Evolutionary conservation across 2,329 filamentous ascomycete genomes (phyloP).

Genomic region (Paramyrothecium roridum): DNA sequence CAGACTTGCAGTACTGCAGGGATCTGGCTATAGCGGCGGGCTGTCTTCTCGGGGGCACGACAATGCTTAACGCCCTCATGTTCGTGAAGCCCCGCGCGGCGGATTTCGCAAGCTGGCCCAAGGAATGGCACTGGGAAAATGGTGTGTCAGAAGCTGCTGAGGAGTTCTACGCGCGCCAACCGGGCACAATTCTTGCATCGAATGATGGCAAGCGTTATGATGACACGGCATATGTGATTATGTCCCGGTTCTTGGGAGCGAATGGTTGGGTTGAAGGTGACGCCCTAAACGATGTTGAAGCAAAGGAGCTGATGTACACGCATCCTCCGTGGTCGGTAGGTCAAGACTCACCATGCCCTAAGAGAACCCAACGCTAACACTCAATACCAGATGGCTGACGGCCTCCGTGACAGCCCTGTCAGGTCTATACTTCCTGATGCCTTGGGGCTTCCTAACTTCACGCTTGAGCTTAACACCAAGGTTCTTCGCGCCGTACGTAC

Average conservation of each 20-base stretch:
- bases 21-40: too few species aligned
- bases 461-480: slow-evolving; percentile 60
- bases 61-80: too few species aligned
- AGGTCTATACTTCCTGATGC: slow-evolving; percentile 66
- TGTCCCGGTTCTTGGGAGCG: slow-evolving; percentile 54
- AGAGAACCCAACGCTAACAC: not conserved
- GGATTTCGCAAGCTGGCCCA: too few species aligned
- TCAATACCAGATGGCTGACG: slow-evolving; percentile 53
- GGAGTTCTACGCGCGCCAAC: slow-evolving; percentile 55
- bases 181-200: slow-evolving; percentile 57
- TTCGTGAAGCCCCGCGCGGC: too few species aligned
- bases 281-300: slow-evolving; percentile 54
- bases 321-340: slow-evolving; percentile 63
- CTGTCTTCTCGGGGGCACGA: too few species aligned
- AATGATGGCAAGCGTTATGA: slow-evolving; percentile 64
- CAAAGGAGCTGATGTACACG: slow-evolving; percentile 64
- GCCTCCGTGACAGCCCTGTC: slow-evolving; percentile 65
- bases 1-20: too few species aligned
- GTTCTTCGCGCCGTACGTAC: slow-evolving; percentile 64
- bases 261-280: slow-evolving; percentile 61
- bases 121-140: too few species aligned
- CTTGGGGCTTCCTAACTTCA: slow-evolving; percentile 58
- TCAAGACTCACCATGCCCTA: slow-evolving; percentile 1
- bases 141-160: too few species aligned
- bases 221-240: slow-evolving; percentile 60